Conservation (phyloP, 495 filamentous ascomycete species). For the Xylaria grammica region DNA sequence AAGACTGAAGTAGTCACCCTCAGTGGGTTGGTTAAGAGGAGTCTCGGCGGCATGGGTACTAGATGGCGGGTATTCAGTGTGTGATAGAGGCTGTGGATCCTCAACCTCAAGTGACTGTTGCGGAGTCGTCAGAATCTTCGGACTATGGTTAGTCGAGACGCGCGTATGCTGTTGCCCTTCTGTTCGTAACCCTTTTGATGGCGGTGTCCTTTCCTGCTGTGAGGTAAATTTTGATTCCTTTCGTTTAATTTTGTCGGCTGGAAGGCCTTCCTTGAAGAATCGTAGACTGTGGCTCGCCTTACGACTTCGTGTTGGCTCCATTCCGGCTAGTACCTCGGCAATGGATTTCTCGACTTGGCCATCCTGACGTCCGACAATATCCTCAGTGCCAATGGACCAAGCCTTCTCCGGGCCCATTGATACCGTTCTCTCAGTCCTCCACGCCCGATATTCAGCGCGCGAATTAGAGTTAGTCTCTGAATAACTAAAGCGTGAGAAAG, state of each 20-base stretch:
- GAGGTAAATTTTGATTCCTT: conserved; percentile 42
- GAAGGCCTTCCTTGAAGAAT: conserved; percentile 88
- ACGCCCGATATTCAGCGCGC: conserved; percentile 44
- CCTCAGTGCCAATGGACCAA: conserved; percentile 60
- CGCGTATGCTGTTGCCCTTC: conserved; percentile 25
- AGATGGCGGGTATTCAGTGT: conserved; percentile 25
- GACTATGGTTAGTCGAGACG: conserved; percentile 17
- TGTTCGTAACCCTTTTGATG: conserved; percentile 26
- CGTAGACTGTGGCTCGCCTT: conserved; percentile 93
- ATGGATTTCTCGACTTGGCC: conserved; percentile 81
- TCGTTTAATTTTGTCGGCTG: conserved; percentile 57
- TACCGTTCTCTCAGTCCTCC: conserved; percentile 49
- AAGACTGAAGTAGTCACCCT: conserved; percentile 29
- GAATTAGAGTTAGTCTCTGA: conserved; percentile 36
- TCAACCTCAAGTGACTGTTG: conserved; percentile 27
- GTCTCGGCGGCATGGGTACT: conserved; percentile 14
- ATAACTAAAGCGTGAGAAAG: conserved; percentile 29
- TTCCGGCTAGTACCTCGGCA: conserved; percentile 75
- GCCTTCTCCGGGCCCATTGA: conserved; percentile 56
- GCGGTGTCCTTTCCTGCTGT: conserved; percentile 40
- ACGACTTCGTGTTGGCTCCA: conserved; percentile 83
- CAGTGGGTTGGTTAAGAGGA: not conserved
- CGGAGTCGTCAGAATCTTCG: conserved; percentile 21
- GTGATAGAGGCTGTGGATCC: conserved; percentile 24
- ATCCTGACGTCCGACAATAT: conserved; percentile 43